Evolutionary conservation across 371 early-diverging fungal genomes (phyloP).

Genomic region (Mucor piriformis): DNA sequence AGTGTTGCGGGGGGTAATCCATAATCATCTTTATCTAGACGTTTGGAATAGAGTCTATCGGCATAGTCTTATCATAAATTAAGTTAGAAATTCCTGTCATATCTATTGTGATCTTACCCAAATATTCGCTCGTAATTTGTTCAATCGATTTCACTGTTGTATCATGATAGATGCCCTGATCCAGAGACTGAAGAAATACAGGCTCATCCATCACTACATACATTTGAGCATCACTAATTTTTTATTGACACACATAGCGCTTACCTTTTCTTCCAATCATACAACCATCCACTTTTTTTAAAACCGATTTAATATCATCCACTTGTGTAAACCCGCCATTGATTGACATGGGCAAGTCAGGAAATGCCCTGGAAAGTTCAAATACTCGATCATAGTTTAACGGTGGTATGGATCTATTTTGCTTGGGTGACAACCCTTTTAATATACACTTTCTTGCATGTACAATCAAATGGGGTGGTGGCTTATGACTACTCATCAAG

Average conservation of each 20-base stretch:
- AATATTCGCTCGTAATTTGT: constrained; percentile 44
- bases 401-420: constrained; percentile 84
- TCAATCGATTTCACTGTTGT: constrained; percentile 30
- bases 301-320: constrained; percentile 44
- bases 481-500: constrained; percentile 39
- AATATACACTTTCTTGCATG: constrained; percentile 91
- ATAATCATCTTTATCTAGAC: constrained; percentile 7
- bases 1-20: constrained; percentile 37
- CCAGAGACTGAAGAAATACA: constrained; percentile 37
- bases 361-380: constrained; percentile 65
- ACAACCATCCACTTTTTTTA: constrained; percentile 65
- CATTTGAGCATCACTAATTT: constrained; percentile 7
- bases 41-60: constrained; percentile 23
- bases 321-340: constrained; percentile 81
- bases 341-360: constrained; percentile 66
- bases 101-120: constrained; percentile 30
- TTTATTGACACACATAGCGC: background rate
- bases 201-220: constrained; percentile 41
- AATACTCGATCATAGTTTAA: constrained; percentile 79
- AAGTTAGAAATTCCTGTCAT: background rate
- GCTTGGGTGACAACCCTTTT: constrained; percentile 80
- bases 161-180: constrained; percentile 23
- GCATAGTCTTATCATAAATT: constrained; percentile 27
- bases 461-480: constrained; percentile 66
- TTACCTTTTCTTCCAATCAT: constrained; percentile 80